These are phyloP conservation scores for Pyrus betulifolia DNA, from an alignment of 306 rosid species.

Conservation along the genomic window DNA sequence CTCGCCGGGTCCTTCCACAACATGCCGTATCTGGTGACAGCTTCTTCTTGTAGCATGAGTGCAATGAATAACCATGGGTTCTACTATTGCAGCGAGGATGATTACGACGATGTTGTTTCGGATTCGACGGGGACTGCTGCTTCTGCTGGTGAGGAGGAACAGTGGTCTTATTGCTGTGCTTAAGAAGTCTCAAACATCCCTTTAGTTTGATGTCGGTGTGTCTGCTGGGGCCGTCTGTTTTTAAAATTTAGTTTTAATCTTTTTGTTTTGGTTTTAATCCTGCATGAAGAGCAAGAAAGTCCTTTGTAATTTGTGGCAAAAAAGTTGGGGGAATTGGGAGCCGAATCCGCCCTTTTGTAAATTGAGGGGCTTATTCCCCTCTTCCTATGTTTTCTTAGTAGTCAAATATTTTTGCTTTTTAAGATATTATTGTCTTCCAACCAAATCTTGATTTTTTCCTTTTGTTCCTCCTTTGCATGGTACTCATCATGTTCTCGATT, in stretches of 20 bases:
- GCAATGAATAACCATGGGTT: slow-evolving; percentile 49
- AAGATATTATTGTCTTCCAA: background rate
- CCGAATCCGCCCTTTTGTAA: slow-evolving; percentile 39
- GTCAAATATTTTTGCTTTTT: background rate
- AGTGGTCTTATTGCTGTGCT: slow-evolving; percentile 60
- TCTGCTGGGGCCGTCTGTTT: slow-evolving; percentile 19
- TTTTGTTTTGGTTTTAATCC: background rate
- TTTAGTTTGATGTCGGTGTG: slow-evolving; percentile 3
- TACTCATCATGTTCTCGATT: background rate
- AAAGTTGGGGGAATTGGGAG: slow-evolving; percentile 19
- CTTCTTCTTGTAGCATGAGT: slow-evolving; percentile 44
- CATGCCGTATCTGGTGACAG: slow-evolving; percentile 62
- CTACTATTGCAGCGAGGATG: slow-evolving; percentile 49
- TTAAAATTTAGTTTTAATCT: background rate
- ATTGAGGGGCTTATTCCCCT: slow-evolving; percentile 34
- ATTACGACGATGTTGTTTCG: slow-evolving; percentile 23
- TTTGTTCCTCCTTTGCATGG: background rate
- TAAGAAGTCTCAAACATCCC: slow-evolving; percentile 23
- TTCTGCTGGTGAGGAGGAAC: slow-evolving; percentile 35
- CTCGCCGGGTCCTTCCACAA: slow-evolving; percentile 56
- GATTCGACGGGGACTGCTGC: slow-evolving; percentile 25
- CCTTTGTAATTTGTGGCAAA: slow-evolving; percentile 19
- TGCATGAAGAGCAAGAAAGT: slow-evolving; percentile 17
- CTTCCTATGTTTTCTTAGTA: slow-evolving; percentile 25
- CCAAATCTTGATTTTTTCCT: background rate